A percentile compares a stretch with the other conserved stretches of the same genome.
Evolutionary conservation across 2,329 filamentous ascomycete species (phyloP).

Genomic region (Mycosphaerella sp.): DNA sequence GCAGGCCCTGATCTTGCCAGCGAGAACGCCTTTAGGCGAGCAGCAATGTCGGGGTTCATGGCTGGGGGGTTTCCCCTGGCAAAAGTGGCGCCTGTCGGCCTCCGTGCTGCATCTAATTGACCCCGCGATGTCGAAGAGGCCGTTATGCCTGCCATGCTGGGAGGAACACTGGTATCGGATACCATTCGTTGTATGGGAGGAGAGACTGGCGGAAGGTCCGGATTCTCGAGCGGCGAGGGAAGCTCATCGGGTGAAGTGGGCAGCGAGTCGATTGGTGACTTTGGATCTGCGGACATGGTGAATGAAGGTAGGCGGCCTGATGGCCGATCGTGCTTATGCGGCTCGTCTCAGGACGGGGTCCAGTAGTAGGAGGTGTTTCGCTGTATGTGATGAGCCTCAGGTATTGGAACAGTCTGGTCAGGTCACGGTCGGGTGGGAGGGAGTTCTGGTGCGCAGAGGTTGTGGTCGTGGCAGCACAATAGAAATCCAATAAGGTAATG

Average conservation of each 20-base stretch:
- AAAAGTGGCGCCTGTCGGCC: conserved; percentile 42
- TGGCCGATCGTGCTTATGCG: not conserved
- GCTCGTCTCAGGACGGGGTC: not conserved
- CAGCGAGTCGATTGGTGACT: conserved; percentile 24
- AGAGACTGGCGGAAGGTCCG: conserved; percentile 9
- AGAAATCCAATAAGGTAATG: too few species aligned
- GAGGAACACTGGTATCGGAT: conserved; percentile 24
- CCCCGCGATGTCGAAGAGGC: conserved; percentile 79
- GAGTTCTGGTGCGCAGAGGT: not conserved
- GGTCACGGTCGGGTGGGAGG: not conserved
- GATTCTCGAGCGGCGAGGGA: conserved; percentile 17
- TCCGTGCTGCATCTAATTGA: conserved; percentile 62
- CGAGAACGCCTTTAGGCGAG: conserved; percentile 64
- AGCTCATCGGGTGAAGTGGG: conserved; percentile 24
- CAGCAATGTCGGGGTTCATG: conserved; percentile 53
- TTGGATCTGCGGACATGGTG: conserved; percentile 14
- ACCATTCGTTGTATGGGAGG: conserved; percentile 15
- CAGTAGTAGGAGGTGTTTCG: not conserved
- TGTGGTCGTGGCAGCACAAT: not conserved
- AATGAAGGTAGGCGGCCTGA: not conserved
- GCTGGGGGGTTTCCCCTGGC: conserved; percentile 45
- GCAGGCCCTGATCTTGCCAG: conserved; percentile 55
- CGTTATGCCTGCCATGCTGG: conserved; percentile 56
- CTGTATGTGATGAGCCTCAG: not conserved
- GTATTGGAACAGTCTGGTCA: not conserved